Evolutionary conservation across 2,329 filamentous ascomycete genomes (phyloP), one percentile per base, ranked within the genome.

Genomic region (Pseudocercospora eumusae): DNA sequence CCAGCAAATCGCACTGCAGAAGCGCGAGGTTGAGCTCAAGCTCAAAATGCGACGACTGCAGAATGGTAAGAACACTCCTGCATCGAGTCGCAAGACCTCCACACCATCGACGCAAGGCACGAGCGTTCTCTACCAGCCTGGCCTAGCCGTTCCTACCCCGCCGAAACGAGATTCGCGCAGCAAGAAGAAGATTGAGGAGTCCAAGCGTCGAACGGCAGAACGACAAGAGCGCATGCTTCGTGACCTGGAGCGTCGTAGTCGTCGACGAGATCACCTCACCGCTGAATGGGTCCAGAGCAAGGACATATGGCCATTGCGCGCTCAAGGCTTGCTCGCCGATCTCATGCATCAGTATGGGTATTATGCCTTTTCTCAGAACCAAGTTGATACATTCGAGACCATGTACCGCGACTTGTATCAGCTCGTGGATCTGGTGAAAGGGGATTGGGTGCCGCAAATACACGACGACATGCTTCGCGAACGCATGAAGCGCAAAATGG

Each of bases 181-280:
- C 62, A 75, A 75, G 65, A 75, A 74, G 65, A 75, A 75, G 66
- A 74, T 75, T 42, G 73, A 75, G 50, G 73, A 75, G 57, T 74
- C 73, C 2, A 75, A 72, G 65, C 66, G 67, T 28, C 68, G 73
- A 25, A 75, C 73, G 4, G 73, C 73, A 13, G 73, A 75, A 58
- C 67, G 73, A 9, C 73, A 75, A 50, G 74, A 75, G 64, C 70
- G 73, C 44, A 75, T 75, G 73, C 68, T 75, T 7, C 64, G 68
- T 28, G 74, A 75, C 44, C 66, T 75, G n/a, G 73, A 75, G 59
- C 68, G 72, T 18, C 71, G 74, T 28, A 75, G 73, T 55, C 68
- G 74, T 28, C 70, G 73, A 18, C 71, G 74, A 25, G 74, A 76
- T 36, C 74, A 75, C 59, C 65, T 76, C 20, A 75, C 73, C 2